Evolutionary conservation across 2,329 filamentous ascomycete species (phyloP).

Genomic region (Allantophomopsis lycopodina): DNA sequence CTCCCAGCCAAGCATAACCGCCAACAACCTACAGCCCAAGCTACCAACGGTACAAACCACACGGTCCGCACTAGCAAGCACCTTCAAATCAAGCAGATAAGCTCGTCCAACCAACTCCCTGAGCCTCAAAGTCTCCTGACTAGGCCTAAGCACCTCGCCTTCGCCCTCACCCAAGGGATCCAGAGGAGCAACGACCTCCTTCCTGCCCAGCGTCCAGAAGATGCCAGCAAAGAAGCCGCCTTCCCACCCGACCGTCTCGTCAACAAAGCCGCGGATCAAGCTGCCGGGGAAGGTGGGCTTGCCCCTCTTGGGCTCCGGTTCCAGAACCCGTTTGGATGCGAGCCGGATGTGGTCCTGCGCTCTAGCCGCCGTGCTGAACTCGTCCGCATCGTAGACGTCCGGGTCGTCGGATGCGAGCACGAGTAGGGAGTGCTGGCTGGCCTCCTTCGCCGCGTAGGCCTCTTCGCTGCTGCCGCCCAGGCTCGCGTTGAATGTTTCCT

Average conservation of each 20-base stretch:
- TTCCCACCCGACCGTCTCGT: conserved; percentile 74
- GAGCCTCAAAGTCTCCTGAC: conserved; percentile 42
- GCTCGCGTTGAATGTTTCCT: conserved; percentile 30
- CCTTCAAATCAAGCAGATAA: conserved; percentile 68
- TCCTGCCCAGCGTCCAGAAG: conserved; percentile 61
- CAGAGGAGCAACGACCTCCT: conserved; percentile 19
- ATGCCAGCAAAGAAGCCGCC: conserved; percentile 73
- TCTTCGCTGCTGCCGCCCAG: conserved; percentile 18
- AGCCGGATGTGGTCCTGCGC: conserved; percentile 69
- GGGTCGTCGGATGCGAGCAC: conserved; percentile 74
- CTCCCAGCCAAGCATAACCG: conserved; percentile 82
- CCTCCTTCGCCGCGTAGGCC: conserved; percentile 20
- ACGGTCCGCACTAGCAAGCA: conserved; percentile 54
- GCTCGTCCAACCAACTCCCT: conserved; percentile 66
- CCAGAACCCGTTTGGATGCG: conserved; percentile 45
- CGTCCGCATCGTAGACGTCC: conserved; percentile 51
- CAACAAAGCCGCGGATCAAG: conserved; percentile 51
- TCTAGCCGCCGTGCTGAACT: conserved; percentile 41
- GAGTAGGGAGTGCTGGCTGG: conserved; percentile 26
- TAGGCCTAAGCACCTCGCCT: conserved; percentile 19
- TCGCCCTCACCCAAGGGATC: conserved; percentile 36
- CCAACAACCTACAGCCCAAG: conserved; percentile 59
- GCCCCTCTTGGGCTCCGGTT: conserved; percentile 13
- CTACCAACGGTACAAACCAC: conserved; percentile 68
- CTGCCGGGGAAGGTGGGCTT: conserved; percentile 20